A percentile compares a stretch with the other conserved stretches of the same genome.
Evolutionary conservation across 1,284 basidiomycete genomes (phyloP).

Genomic region (Ganoderma leucocontextum): DNA sequence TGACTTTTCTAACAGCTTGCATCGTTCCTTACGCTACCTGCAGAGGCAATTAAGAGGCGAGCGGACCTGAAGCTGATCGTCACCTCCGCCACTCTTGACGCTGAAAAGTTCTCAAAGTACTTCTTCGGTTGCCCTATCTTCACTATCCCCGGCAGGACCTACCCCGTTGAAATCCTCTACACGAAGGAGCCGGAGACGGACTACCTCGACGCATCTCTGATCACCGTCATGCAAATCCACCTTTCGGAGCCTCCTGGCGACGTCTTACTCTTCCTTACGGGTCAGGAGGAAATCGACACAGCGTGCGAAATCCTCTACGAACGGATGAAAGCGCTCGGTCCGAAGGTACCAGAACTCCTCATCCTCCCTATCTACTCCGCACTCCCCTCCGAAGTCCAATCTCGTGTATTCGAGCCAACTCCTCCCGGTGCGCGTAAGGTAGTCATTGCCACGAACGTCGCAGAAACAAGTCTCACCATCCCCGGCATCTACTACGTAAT

Average conservation of each 20-base stretch:
- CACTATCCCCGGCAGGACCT: conserved; percentile 99
- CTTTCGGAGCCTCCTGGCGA: conserved; percentile 97
- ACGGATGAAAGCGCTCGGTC: conserved; percentile 97
- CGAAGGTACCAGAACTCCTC: conserved; percentile 96
- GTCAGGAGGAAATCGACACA: conserved; percentile 99
- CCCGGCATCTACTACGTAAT: conserved; percentile 99
- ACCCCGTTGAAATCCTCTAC: conserved; percentile 96
- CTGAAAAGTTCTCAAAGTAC: conserved; percentile 99
- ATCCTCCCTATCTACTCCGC: conserved; percentile 98
- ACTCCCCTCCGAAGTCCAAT: conserved; percentile 97
- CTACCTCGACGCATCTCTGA: conserved; percentile 97
- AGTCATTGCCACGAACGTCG: conserved; percentile 98
- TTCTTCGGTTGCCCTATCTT: conserved; percentile 99
- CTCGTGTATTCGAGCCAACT: conserved; percentile 96
- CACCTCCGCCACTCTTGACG: conserved; percentile 98
- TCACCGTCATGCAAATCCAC: conserved; percentile 99
- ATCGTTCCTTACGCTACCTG: conserved; percentile 34
- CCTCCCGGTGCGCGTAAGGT: conserved; percentile 97
- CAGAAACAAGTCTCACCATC: conserved; percentile 98
- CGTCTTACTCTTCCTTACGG: conserved; percentile 96
- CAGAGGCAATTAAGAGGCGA: conserved; percentile 93
- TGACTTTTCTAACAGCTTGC: not conserved
- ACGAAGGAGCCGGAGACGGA: conserved; percentile 99
- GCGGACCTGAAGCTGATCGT: conserved; percentile 98
- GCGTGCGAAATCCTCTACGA: conserved; percentile 97